Evolutionary conservation across 331 rosid genomes (phyloP), one percentile per base, ranked within the genome.

Genomic region (Quercus lobata): DNA sequence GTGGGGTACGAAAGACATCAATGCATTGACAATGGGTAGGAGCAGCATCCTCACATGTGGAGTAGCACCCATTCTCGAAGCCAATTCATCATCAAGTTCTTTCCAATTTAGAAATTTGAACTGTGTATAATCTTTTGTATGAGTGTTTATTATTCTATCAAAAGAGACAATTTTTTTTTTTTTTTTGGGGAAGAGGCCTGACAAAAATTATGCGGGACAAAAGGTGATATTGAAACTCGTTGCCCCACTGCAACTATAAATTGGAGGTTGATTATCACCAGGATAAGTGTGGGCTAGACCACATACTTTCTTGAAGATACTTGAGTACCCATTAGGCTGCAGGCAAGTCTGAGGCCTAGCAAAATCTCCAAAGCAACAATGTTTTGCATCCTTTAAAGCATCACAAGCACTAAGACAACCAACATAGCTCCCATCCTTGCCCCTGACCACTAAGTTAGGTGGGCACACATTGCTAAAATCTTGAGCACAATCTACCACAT

Each of bases 231-330:
- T 76, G 60, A 76, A 77, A 46, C 80, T 73, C 0, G 57, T 74
- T 69, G 83, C 86, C 25, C 86, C 85, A 77, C 68, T 22, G 21
- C 88, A 81, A 7, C 35, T 71, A 69, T 88, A 85, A 7, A 65
- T 5, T 1, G 88, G 86, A n/a, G 88, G 91, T 0, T 35, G 58
- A 35, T 25, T 11, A 15, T 85, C 88, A 0, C 78, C 79, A 0
- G 82, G 85, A 22, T 52, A 85, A 4, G 57, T 37, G 12, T 81
- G 86, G 27, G 86, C 88, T 19, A 7, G 17, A 0, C 73, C 73
- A 27, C 89, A 86, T 29, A 37, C 61, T 0, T 46, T 29, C 82
- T 81, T 88, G 6, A 63, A 76, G 79, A 6, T 41, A 4, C 10
- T 14, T 0, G 89, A 72, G 60, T 49, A 73, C 16, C 74, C 83